Evolutionary conservation across 2,329 filamentous ascomycete genomes (phyloP).

Genomic region (Tolypocladium paradoxum): DNA sequence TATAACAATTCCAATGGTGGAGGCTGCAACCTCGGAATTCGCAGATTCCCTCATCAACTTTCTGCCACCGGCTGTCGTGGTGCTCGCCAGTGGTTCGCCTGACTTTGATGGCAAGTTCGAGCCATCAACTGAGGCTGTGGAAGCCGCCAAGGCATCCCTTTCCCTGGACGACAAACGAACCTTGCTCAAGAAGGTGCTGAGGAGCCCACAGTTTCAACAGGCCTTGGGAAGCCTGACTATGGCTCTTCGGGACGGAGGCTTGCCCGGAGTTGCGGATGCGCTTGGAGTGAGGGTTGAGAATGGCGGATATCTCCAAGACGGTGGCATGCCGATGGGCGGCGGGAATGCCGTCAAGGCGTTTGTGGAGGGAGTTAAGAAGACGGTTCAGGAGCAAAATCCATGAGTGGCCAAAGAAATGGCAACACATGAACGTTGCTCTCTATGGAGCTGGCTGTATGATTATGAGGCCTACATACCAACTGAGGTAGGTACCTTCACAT

Average conservation of each 20-base stretch:
- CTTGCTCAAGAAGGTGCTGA: constrained; percentile 69
- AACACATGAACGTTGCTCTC: background rate
- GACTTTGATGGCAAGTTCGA: constrained; percentile 49
- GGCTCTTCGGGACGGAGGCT: constrained; percentile 78
- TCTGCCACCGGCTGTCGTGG: constrained; percentile 67
- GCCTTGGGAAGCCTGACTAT: constrained; percentile 76
- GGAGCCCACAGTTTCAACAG: constrained; percentile 85
- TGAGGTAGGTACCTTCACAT: too few relatives aligned
- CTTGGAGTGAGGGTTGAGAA: constrained; percentile 72
- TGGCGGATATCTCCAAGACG: constrained; percentile 68
- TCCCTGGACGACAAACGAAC: constrained; percentile 66
- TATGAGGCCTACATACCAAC: background rate
- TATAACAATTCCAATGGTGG: constrained; percentile 67
- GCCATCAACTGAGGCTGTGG: constrained; percentile 55
- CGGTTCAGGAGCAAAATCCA: constrained; percentile 49
- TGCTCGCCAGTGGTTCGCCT: constrained; percentile 58
- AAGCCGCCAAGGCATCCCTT: constrained; percentile 64
- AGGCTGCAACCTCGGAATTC: constrained; percentile 50
- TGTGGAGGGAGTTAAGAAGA: constrained; percentile 76
- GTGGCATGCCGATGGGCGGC: constrained; percentile 75
- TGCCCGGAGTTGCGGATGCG: constrained; percentile 83
- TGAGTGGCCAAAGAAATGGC: background rate
- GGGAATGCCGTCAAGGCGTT: constrained; percentile 86
- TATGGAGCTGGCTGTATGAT: background rate
- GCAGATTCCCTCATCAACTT: constrained; percentile 67